phyloP scores from a whole-genome alignment of 1,284 basidiomycete genomes.

The Malassezia nana region DNA sequence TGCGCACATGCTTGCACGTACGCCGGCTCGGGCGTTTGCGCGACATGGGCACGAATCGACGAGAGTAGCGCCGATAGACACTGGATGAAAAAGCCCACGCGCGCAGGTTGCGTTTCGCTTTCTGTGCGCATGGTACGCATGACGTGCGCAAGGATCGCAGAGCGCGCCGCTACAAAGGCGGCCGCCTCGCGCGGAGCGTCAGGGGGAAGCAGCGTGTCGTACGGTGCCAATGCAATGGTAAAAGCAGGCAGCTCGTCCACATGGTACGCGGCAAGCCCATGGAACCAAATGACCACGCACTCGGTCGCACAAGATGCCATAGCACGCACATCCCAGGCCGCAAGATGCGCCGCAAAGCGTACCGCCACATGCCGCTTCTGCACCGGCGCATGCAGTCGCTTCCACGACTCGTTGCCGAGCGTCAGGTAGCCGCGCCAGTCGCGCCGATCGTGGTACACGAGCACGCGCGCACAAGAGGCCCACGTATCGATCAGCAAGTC shows the following conservation, averaged over 20 bases:
- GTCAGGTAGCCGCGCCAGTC: conserved; percentile 61
- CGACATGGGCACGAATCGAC: conserved; percentile 14
- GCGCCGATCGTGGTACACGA: conserved; percentile 59
- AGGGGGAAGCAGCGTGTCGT: not conserved
- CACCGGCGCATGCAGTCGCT: conserved; percentile 55
- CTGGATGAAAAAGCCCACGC: conserved; percentile 10
- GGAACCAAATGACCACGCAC: conserved; percentile 31
- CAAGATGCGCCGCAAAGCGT: conserved; percentile 60
- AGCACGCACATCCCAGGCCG: conserved; percentile 56
- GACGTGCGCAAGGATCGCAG: not conserved
- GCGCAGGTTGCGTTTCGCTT: not conserved
- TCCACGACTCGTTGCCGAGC: conserved; percentile 58
- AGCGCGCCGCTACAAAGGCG: not conserved
- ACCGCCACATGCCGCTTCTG: conserved; percentile 60
- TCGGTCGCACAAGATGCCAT: conserved; percentile 23
- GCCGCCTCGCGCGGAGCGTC: not conserved
- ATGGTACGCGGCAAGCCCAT: conserved; percentile 25
- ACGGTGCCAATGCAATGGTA: conserved; percentile 15
- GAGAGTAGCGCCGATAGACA: conserved; percentile 21
- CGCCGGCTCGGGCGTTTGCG: not conserved
- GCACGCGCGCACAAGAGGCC: conserved; percentile 62
- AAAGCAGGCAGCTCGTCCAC: conserved; percentile 27
- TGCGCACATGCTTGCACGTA: not conserved
- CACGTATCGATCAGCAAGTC: conserved; percentile 65
- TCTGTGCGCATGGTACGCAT: not conserved